Evolutionary conservation across 164 flowering plant genomes (phyloP).

Genomic region (Macadamia integrifolia): DNA sequence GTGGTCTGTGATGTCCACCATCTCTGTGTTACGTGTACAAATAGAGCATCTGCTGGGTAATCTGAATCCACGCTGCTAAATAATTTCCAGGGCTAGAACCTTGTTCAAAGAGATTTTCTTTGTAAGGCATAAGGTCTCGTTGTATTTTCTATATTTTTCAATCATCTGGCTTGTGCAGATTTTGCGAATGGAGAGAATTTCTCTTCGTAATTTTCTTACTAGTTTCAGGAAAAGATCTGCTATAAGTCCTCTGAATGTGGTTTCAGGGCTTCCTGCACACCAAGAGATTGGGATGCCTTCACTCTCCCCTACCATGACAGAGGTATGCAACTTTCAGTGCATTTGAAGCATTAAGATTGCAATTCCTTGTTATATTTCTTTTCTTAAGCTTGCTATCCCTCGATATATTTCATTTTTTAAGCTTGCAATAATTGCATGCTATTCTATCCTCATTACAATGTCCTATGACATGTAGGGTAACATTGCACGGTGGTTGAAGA

Average conservation of each 20-base stretch:
- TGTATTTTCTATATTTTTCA: neutral
- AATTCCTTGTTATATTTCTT: too few relatives aligned
- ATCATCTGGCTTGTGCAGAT: neutral
- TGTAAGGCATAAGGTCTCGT: neutral
- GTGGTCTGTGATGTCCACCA: too few relatives aligned
- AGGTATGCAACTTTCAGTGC: slow-evolving; percentile 37
- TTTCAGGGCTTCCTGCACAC: slow-evolving; percentile 88
- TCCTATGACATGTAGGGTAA: slow-evolving; percentile 59
- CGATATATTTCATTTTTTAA: neutral
- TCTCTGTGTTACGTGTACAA: too few relatives aligned
- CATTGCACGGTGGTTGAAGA: slow-evolving; percentile 95
- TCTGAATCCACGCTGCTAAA: too few relatives aligned
- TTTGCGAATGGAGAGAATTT: neutral
- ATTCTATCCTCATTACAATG: slow-evolving; percentile 4
- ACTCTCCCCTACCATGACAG: slow-evolving; percentile 97
- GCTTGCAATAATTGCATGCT: neutral
- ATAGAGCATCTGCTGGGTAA: too few relatives aligned
- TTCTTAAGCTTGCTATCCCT: neutral
- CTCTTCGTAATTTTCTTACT: too few relatives aligned
- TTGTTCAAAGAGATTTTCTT: too few relatives aligned
- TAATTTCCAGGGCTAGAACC: too few relatives aligned
- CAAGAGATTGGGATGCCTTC: slow-evolving; percentile 99
- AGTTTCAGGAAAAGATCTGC: too few relatives aligned
- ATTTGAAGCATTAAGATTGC: neutral
- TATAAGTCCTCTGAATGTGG: slow-evolving; percentile 2